phyloP scores from a whole-genome alignment of 371 early-diverging fungal species.

The Actinomucor elegans region DNA sequence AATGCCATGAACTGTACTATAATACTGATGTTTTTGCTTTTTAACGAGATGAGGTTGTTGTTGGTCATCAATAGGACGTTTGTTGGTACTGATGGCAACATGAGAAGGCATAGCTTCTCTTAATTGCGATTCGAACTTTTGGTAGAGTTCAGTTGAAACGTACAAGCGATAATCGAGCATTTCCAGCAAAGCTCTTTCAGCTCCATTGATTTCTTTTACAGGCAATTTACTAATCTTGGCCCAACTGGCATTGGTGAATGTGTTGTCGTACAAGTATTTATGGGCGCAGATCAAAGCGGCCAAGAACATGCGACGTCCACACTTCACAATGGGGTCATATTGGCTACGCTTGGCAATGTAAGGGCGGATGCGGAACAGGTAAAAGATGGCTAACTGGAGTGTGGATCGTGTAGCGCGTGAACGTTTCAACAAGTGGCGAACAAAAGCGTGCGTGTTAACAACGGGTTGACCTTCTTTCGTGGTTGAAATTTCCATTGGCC shows the following conservation, averaged over 20 bases:
- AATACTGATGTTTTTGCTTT: constrained; percentile 7
- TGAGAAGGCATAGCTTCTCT: constrained; percentile 17
- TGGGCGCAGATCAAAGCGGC: constrained; percentile 78
- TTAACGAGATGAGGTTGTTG: constrained; percentile 7
- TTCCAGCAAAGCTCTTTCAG: constrained; percentile 70
- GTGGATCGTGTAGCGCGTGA: constrained; percentile 80
- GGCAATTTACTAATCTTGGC: constrained; percentile 75
- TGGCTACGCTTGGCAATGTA: constrained; percentile 33
- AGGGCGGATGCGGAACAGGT: constrained; percentile 62
- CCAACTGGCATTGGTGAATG: constrained; percentile 84
- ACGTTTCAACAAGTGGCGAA: constrained; percentile 75
- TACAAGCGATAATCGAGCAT: constrained; percentile 75
- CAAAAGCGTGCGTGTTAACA: constrained; percentile 66
- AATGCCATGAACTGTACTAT: constrained; percentile 12
- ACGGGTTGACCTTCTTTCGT: constrained; percentile 45
- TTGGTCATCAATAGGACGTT: constrained; percentile 5
- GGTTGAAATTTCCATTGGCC: constrained; percentile 36
- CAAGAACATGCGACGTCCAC: constrained; percentile 82
- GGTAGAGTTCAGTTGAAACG: constrained; percentile 57
- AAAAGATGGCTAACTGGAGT: constrained; percentile 75
- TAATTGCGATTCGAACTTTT: constrained; percentile 29
- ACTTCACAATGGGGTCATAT: constrained; percentile 44
- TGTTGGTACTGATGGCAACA: background rate
- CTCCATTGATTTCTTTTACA: constrained; percentile 68
- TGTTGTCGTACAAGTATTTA: constrained; percentile 79